Conservation (phyloP, 192 early-diverging fungal species). For the Rhizophlyctis rosea region DNA sequence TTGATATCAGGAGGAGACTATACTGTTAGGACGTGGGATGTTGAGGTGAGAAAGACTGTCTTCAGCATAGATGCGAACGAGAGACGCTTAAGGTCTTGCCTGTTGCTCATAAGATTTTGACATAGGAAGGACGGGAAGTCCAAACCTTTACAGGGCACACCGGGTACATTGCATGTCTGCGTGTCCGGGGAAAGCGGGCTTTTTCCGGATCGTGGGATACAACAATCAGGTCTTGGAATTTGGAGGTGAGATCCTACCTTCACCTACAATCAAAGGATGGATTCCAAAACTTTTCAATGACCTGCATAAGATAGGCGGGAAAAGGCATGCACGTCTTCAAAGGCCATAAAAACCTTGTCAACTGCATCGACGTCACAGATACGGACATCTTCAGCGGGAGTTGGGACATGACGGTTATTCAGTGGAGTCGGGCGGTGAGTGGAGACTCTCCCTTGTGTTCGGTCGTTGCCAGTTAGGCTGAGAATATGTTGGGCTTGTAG, state of each 20-base stretch:
- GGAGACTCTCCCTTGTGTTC: too few relatives aligned
- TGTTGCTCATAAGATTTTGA: too few relatives aligned
- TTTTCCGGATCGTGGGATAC: slow-evolving; percentile 55
- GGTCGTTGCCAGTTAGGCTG: background rate
- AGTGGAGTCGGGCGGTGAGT: slow-evolving; percentile 51
- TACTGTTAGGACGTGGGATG: too few relatives aligned
- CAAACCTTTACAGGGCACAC: slow-evolving; percentile 39
- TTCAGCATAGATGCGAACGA: too few relatives aligned
- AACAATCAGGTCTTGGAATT: slow-evolving; percentile 50
- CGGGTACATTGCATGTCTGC: slow-evolving; percentile 44
- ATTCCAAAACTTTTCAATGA: background rate
- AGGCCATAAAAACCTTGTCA: slow-evolving; percentile 53
- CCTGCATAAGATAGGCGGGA: slow-evolving; percentile 25
- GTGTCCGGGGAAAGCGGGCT: slow-evolving; percentile 39
- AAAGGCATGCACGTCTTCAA: slow-evolving; percentile 55
- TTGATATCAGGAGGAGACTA: too few relatives aligned
- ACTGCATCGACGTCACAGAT: slow-evolving; percentile 53
- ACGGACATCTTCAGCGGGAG: slow-evolving; percentile 50
- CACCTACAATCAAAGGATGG: background rate
- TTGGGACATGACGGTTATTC: slow-evolving; percentile 53
- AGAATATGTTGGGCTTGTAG: slow-evolving; percentile 20
- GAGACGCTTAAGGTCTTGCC: too few relatives aligned
- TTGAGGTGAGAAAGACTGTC: too few relatives aligned
- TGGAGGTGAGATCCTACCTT: slow-evolving; percentile 33
- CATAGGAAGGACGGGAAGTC: slow-evolving; percentile 17